Base-by-base conservation (phyloP, 306 rosid species). In the Vicia sativa region DNA sequence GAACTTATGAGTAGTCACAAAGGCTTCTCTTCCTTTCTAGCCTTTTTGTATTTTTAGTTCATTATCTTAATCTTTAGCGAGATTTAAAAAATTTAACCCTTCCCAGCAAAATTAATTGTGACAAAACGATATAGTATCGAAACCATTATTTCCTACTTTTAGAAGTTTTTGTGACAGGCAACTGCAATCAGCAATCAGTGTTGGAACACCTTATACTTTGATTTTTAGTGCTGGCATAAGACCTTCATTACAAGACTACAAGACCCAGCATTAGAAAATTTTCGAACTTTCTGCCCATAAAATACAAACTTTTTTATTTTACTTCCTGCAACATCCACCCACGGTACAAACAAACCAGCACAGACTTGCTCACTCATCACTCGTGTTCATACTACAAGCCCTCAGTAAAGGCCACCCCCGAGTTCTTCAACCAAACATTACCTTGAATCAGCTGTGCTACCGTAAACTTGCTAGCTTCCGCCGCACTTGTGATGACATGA, bases 371-470 rank as follows among this genome's bases (percentile, higher is more conserved):
- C 42, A 28, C 57, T 18, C 7, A 12, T 18, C 41, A 26, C 56
- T 19, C 7, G 7, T 29, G 6, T 21, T 57, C 42, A 29, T 15
- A 2, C 26, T 62, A 62, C 67, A 62, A 39, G 29, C 95, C 95
- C 44, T 84, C 87, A 0, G 55, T 76, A 11, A 41, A 90, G 65
- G 81, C 35, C 12, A 85, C 91, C 7, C 96, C 89, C 0, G 87
- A 48, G 28, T 81, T 63, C 77, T 75, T 74, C 75, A 90, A 68
- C 95, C 95, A 90, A 3, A 53, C 58, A 39, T 82, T 84, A 15
- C 96, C 95, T 67, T 90, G 91, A 7, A 87, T 90, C 0, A 90
- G 77, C 16, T 78, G 48, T 6, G 72, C 60, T 11, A 89, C 93
- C 0, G 93, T 89, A 74, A 87, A 87, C 4, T 71, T 70, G 52